phyloP scores from a whole-genome alignment of 1,139 yeast species.

The Suhomyces chickasaworum region DNA sequence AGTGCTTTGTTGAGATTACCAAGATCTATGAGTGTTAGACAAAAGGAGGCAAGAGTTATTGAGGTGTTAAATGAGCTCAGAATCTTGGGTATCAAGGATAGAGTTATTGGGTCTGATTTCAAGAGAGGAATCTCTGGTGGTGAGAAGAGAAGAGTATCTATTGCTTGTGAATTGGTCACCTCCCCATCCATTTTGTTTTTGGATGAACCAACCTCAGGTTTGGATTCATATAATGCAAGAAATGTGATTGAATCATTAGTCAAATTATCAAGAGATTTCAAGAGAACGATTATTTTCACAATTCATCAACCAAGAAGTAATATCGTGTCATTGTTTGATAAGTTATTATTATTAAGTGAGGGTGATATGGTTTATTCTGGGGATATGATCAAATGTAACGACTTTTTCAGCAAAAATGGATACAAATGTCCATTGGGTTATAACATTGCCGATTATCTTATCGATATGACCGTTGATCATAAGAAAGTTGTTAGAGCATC shows the following conservation, averaged over 20 bases:
- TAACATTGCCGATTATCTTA: conserved; percentile 89
- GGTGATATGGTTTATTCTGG: conserved; percentile 91
- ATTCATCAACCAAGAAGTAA: conserved; percentile 98
- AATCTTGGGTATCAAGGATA: conserved; percentile 78
- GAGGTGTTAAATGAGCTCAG: conserved; percentile 87
- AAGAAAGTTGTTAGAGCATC: conserved; percentile 29
- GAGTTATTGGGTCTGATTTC: conserved; percentile 85
- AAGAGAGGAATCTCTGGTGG: conserved; percentile 95
- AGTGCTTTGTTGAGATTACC: conserved; percentile 91
- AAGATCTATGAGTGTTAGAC: conserved; percentile 65
- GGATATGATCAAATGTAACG: conserved; percentile 66
- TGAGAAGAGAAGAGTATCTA: conserved; percentile 84
- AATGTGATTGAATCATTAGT: conserved; percentile 87
- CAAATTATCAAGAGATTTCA: conserved; percentile 73
- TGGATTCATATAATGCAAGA: conserved; percentile 90
- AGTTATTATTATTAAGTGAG: conserved; percentile 73
- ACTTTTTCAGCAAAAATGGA: conserved; percentile 75
- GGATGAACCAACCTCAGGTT: conserved; percentile 93
- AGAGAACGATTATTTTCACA: conserved; percentile 86
- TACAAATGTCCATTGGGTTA: conserved; percentile 85
- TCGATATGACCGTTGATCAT: conserved; percentile 81
- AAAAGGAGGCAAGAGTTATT: conserved; percentile 77
- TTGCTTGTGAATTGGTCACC: conserved; percentile 87
- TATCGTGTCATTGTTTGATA: conserved; percentile 87
- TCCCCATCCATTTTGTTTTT: conserved; percentile 78